Conservation (phyloP, 1,284 basidiomycete species). For the Abortiporus biennis region DNA sequence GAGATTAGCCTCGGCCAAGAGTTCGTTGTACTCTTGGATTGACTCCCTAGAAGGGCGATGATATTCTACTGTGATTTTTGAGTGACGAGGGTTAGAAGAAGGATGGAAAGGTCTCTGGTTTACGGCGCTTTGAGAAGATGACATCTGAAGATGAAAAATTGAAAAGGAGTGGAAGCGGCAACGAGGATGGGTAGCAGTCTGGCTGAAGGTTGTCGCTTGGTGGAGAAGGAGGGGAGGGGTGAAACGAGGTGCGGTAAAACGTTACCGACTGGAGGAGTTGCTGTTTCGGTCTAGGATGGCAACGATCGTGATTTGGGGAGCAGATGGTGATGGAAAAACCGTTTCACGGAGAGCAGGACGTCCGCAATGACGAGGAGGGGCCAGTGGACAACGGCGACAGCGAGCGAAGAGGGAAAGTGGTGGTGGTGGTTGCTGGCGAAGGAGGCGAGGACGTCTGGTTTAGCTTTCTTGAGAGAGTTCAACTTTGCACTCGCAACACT, state of each 20-base stretch:
- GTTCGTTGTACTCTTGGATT: constrained; percentile 67
- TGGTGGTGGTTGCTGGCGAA: too few species aligned
- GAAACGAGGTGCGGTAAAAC: not conserved
- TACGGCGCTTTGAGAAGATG: constrained; percentile 30
- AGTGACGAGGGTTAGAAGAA: constrained; percentile 39
- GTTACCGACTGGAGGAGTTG: not conserved
- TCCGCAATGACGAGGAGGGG: too few species aligned
- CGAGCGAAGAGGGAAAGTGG: too few species aligned
- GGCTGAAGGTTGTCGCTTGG: too few species aligned
- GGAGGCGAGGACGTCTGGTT: too few species aligned
- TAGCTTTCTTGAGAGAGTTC: too few species aligned
- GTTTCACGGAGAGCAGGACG: not conserved
- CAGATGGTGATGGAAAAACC: not conserved
- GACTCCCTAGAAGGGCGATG: constrained; percentile 55
- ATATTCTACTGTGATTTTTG: constrained; percentile 69
- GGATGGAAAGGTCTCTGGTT: constrained; percentile 29
- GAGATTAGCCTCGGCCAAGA: constrained; percentile 54
- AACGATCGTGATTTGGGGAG: constrained; percentile 7
- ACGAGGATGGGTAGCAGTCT: not conserved
- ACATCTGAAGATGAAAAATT: not conserved
- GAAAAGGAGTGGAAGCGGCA: not conserved
- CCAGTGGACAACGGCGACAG: too few species aligned
- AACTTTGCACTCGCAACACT: too few species aligned
- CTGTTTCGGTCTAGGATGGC: constrained; percentile 3
- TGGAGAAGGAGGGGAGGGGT: not conserved